Evolutionary conservation across 768 basidiomycete genomes (phyloP).

Genomic region (Boletus tomentosulus): DNA sequence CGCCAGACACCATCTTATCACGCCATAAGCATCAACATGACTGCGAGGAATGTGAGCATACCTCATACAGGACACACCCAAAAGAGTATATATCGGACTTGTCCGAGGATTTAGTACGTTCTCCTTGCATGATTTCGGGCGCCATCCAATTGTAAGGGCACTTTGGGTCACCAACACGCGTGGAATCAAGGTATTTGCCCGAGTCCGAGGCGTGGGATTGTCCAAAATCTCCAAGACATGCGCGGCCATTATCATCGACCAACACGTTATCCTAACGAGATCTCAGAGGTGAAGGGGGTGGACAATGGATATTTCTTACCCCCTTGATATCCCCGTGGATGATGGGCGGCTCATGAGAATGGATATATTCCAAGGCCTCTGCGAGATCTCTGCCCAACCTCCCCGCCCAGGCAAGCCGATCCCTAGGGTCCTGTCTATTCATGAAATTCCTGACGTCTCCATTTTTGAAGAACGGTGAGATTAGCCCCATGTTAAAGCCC

Average conservation of each 20-base stretch:
- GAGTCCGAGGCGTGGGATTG: slow-evolving; percentile 25
- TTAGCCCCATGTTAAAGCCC: slow-evolving; percentile 14
- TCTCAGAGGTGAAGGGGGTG: background rate
- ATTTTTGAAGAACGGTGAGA: slow-evolving; percentile 21
- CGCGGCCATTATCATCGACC: slow-evolving; percentile 11
- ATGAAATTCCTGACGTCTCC: slow-evolving; percentile 17
- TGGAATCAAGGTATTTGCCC: slow-evolving; percentile 21
- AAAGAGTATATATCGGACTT: slow-evolving; percentile 26
- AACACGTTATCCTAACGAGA: slow-evolving; percentile 22
- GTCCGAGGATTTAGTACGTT: slow-evolving; percentile 4
- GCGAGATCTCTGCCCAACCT: slow-evolving; percentile 15
- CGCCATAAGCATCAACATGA: background rate
- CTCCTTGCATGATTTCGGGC: slow-evolving; percentile 21
- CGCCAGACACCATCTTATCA: slow-evolving; percentile 18
- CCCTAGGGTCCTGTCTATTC: background rate
- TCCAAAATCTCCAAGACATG: slow-evolving; percentile 27
- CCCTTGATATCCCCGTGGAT: slow-evolving; percentile 42
- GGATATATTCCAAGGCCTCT: slow-evolving; percentile 22
- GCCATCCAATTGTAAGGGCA: slow-evolving; percentile 24
- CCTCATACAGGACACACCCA: slow-evolving; percentile 31
- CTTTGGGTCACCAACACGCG: slow-evolving; percentile 12
- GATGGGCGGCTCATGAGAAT: slow-evolving; percentile 25
- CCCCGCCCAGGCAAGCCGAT: slow-evolving; percentile 8
- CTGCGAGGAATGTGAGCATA: background rate
- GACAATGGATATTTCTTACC: slow-evolving; percentile 14